phyloP scores from a whole-genome alignment of 1,139 yeast genomes.

The Pneumocystis canis region DNA sequence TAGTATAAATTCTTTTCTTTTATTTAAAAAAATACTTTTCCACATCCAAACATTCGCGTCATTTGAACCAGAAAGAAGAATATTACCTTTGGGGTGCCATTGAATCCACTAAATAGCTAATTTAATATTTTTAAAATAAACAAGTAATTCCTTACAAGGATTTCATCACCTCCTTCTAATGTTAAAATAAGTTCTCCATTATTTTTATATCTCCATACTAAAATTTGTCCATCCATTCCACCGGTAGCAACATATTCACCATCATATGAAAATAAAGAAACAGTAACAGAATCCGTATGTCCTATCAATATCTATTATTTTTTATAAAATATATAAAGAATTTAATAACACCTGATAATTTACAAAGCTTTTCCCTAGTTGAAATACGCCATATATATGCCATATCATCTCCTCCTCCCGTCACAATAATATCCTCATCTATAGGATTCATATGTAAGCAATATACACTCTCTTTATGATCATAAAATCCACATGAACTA shows the following conservation, averaged over 20 bases:
- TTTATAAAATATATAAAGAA: conserved; percentile 47
- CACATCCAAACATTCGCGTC: conserved; percentile 96
- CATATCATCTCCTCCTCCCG: conserved; percentile 71
- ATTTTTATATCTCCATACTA: conserved; percentile 55
- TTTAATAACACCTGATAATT: conserved; percentile 34
- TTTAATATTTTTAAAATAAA: not conserved
- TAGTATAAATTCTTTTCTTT: not conserved
- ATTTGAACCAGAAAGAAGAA: conserved; percentile 84
- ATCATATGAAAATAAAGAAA: conserved; percentile 70
- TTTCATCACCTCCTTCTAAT: conserved; percentile 75
- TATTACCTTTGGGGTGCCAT: conserved; percentile 55
- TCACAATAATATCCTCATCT: conserved; percentile 68
- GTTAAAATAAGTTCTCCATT: conserved; percentile 63
- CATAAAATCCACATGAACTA: conserved; percentile 77
- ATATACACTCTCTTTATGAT: conserved; percentile 73
- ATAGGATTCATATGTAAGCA: conserved; percentile 65
- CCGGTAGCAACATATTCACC: conserved; percentile 75
- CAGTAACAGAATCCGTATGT: conserved; percentile 75
- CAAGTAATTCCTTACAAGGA: conserved; percentile 22
- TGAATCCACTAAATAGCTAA: conserved; percentile 39
- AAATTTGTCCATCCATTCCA: conserved; percentile 82
- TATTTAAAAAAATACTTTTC: conserved; percentile 24
- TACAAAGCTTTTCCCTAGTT: conserved; percentile 13
- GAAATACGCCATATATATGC: conserved; percentile 62
- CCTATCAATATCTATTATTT: conserved; percentile 56